phyloP scores from a whole-genome alignment of 208 protist genomes.

The Wallacemonas sp. region DNA sequence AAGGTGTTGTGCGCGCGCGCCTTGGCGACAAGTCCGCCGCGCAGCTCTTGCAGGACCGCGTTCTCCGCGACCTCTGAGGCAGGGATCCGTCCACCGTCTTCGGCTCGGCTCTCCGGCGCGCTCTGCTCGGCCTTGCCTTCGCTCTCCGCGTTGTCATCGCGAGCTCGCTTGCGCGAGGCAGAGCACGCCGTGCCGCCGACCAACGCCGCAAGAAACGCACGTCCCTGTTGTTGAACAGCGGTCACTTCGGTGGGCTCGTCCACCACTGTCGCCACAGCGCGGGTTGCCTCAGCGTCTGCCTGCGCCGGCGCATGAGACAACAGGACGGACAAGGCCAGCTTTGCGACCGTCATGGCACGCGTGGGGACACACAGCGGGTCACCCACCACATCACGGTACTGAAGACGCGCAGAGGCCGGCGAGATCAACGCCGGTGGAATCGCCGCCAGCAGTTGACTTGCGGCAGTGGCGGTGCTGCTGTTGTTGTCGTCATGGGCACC shows the following conservation, averaged over 20 bases:
- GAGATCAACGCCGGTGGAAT: slow-evolving; percentile 12
- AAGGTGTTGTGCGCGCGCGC: not conserved
- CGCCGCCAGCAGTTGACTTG: slow-evolving; percentile 6
- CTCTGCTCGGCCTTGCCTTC: no score
- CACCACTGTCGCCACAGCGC: no score
- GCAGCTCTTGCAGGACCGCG: not conserved
- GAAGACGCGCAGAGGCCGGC: not conserved
- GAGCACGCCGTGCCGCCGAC: not conserved
- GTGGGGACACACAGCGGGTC: slow-evolving; percentile 8
- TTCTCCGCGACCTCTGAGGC: not conserved
- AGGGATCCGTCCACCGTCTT: no score
- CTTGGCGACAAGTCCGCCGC: not conserved
- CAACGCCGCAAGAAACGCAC: not conserved
- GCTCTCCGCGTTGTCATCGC: not conserved
- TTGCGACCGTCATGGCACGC: slow-evolving; percentile 2
- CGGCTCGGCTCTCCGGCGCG: no score
- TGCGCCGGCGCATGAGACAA: not conserved
- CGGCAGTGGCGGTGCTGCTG: no score
- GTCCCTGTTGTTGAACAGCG: not conserved
- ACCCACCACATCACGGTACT: not conserved
- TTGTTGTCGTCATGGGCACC: no score
- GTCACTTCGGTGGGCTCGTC: not conserved
- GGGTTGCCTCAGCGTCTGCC: not conserved
- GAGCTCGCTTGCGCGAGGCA: not conserved
- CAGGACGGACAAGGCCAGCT: not conserved